Evolutionary conservation across 805 yeast genomes (phyloP).

Genomic region (Myxozyma neglecta): DNA sequence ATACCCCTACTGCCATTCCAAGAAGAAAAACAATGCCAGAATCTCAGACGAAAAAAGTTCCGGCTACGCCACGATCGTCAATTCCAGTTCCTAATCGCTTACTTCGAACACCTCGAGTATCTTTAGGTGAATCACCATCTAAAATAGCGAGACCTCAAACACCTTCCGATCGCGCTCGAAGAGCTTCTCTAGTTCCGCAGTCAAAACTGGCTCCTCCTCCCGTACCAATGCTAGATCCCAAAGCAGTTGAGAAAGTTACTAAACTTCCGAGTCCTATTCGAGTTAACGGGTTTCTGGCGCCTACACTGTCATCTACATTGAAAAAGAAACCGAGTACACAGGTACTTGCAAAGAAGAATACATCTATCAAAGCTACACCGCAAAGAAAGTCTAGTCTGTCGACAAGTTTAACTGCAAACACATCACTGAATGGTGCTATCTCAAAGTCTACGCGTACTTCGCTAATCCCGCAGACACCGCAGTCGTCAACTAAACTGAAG

Average conservation of each 20-base stretch:
- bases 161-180: conserved; percentile 18
- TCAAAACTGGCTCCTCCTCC: conserved; percentile 16
- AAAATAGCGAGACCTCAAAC: conserved; percentile 13
- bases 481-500: background rate
- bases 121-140: background rate
- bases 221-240: background rate
- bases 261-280: background rate
- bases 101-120: background rate
- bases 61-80: conserved; percentile 9
- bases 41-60: background rate
- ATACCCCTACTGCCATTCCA: background rate
- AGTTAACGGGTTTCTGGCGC: background rate
- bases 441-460: conserved; percentile 1
- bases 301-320: conserved; percentile 5
- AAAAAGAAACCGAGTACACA: conserved; percentile 1
- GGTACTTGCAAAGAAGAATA: background rate
- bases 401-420: background rate
- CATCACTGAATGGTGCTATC: background rate
- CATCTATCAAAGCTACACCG: conserved; percentile 1
- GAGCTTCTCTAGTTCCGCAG: conserved; percentile 16
- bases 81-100: conserved; percentile 19
- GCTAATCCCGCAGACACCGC: conserved; percentile 17
- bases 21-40: background rate
- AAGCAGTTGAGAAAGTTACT: background rate
- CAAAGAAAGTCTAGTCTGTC: conserved; percentile 1